Percentiles rank a stretch among this genome's conserved stretches.
Evolutionary conservation across 768 basidiomycete species (phyloP).

Genomic region (Lactifluus hygrophoroides): DNA sequence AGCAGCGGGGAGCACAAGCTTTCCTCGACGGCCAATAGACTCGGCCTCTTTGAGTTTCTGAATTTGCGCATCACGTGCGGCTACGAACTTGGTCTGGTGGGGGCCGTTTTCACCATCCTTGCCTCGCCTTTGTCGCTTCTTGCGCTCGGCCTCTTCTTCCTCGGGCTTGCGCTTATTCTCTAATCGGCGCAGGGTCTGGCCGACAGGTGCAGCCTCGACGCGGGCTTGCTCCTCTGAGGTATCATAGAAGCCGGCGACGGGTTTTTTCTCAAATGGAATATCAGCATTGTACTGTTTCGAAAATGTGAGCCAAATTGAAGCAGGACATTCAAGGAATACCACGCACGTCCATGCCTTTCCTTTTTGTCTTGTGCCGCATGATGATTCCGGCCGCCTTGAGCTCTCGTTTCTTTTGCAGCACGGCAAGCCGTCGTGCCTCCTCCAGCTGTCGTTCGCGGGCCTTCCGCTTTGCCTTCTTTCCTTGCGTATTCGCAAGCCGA

Average conservation of each 20-base stretch:
- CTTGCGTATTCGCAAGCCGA: slow-evolving; percentile 96
- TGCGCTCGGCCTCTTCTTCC: slow-evolving; percentile 87
- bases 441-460: slow-evolving; percentile 95
- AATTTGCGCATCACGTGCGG: slow-evolving; percentile 96
- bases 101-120: slow-evolving; percentile 54
- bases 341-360: slow-evolving; percentile 94
- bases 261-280: slow-evolving; percentile 96
- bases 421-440: slow-evolving; percentile 88
- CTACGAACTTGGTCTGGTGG: slow-evolving; percentile 88
- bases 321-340: not conserved
- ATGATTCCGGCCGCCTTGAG: slow-evolving; percentile 98
- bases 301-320: slow-evolving; percentile 9
- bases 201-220: slow-evolving; percentile 79
- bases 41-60: slow-evolving; percentile 97
- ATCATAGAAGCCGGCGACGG: slow-evolving; percentile 95
- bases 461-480: slow-evolving; percentile 99
- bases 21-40: slow-evolving; percentile 81
- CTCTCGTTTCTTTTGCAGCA: slow-evolving; percentile 95
- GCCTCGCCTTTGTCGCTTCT: slow-evolving; percentile 76
- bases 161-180: slow-evolving; percentile 95
- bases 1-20: slow-evolving; percentile 74
- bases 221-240: slow-evolving; percentile 90
- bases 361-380: slow-evolving; percentile 90
- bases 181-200: slow-evolving; percentile 81
- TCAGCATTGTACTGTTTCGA: slow-evolving; percentile 83